A percentile compares a stretch with the other conserved stretches of the same genome.
These are phyloP conservation scores for Solanum chacoense DNA, from an alignment of 305 asterid genomes.

Conservation along the genomic window DNA sequence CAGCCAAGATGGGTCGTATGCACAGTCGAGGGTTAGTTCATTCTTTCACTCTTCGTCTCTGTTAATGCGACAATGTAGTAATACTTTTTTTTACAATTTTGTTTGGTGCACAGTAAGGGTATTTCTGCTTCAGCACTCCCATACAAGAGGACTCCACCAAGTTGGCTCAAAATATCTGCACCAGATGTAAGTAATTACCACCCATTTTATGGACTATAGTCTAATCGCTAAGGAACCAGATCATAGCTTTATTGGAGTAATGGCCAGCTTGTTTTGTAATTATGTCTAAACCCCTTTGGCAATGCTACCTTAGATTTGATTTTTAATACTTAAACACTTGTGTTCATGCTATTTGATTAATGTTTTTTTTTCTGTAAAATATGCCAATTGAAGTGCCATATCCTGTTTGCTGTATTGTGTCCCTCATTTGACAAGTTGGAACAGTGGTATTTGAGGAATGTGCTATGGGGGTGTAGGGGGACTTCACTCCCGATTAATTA, in stretches of 20 bases:
- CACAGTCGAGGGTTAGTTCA: conserved; percentile 21
- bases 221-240: neutral
- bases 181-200: conserved; percentile 14
- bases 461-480: neutral
- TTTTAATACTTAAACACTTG: neutral
- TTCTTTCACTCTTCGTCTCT: neutral
- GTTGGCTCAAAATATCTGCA: conserved; percentile 28
- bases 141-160: conserved; percentile 30
- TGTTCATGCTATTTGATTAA: neutral
- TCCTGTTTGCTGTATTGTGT: neutral
- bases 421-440: neutral
- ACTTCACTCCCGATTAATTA: neutral
- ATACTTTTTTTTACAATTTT: neutral
- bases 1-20: conserved; percentile 26
- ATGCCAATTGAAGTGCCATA: neutral
- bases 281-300: neutral
- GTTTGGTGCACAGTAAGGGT: conserved; percentile 21
- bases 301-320: neutral
- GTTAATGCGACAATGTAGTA: neutral
- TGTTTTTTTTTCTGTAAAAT: neutral
- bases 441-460: neutral
- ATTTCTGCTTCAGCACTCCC: conserved; percentile 31
- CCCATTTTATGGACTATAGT: neutral
- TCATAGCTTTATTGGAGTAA: neutral
- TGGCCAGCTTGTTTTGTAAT: neutral